A percentile compares a stretch with the other conserved stretches of the same genome.
phyloP scores from a whole-genome alignment of 305 asterid genomes.

The Galium porrigens region DNA sequence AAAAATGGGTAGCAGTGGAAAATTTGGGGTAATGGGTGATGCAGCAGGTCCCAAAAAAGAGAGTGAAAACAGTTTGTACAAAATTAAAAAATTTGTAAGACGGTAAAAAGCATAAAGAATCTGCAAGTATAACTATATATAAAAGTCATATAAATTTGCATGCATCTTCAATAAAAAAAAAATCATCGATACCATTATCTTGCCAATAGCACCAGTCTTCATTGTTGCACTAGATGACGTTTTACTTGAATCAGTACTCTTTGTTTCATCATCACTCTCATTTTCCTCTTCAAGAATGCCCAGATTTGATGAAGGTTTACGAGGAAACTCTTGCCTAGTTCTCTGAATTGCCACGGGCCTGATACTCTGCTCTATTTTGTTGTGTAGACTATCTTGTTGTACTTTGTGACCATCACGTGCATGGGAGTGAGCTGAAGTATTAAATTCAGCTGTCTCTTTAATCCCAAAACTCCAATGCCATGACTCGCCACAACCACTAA shows the following conservation, averaged over 20 bases:
- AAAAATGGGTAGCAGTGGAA: too few relatives aligned
- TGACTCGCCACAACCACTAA: constrained; percentile 88
- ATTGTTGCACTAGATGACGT: constrained; percentile 29
- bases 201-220: constrained; percentile 27
- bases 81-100: not conserved
- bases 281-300: constrained; percentile 59
- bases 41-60: not conserved
- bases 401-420: constrained; percentile 28
- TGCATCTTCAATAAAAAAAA: constrained; percentile 11
- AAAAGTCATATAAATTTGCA: not conserved
- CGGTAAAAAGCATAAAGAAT: not conserved
- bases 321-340: constrained; percentile 31
- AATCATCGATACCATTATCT: constrained; percentile 28
- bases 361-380: constrained; percentile 33
- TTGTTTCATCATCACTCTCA: constrained; percentile 57
- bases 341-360: constrained; percentile 30
- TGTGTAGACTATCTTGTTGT: constrained; percentile 22
- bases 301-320: constrained; percentile 28
- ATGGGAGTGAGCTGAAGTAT: constrained; percentile 26
- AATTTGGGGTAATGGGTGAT: too few relatives aligned
- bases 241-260: constrained; percentile 39
- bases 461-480: constrained; percentile 74
- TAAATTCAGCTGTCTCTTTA: constrained; percentile 34
- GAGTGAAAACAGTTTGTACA: not conserved
- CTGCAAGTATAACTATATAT: not conserved